Evolutionary conservation across 495 filamentous ascomycete species (phyloP).

Genomic region (Aspergillus egyptiacus): DNA sequence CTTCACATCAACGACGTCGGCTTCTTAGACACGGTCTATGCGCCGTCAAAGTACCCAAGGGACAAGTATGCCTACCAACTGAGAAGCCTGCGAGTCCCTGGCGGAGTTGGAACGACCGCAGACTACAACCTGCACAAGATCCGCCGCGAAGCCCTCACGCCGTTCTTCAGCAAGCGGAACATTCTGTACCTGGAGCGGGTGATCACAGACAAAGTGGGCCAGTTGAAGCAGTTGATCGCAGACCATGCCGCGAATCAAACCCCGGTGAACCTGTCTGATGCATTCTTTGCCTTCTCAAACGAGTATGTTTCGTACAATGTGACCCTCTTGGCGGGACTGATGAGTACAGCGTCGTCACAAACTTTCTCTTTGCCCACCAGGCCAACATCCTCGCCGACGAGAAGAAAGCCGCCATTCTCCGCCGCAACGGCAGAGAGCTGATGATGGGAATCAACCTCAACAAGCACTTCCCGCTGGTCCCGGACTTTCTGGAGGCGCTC

Average conservation of each 20-base stretch:
- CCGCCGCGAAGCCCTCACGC: constrained; percentile 29
- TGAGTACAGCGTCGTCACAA: constrained; percentile 29
- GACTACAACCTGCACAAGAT: constrained; percentile 28
- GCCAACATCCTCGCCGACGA: constrained; percentile 29
- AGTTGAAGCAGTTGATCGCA: constrained; percentile 22
- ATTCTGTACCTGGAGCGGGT: constrained; percentile 25
- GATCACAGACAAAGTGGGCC: constrained; percentile 30
- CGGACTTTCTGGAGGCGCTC: constrained; percentile 33
- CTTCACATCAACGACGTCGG: constrained; percentile 29
- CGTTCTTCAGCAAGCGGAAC: constrained; percentile 34
- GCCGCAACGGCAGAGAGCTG: constrained; percentile 31
- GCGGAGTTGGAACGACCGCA: constrained; percentile 18
- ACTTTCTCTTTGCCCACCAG: constrained; percentile 36
- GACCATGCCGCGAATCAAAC: constrained; percentile 25
- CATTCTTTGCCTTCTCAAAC: constrained; percentile 30
- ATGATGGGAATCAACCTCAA: constrained; percentile 34
- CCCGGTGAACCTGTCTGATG: constrained; percentile 37
- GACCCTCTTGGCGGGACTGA: constrained; percentile 1
- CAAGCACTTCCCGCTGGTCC: constrained; percentile 36
- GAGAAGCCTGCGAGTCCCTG: constrained; percentile 11
- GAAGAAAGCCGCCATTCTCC: constrained; percentile 25
- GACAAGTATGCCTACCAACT: constrained; percentile 25
- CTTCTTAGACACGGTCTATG: constrained; percentile 28
- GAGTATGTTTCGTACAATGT: constrained; percentile 20
- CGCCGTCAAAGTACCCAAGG: constrained; percentile 6